Evolutionary conservation across 805 yeast species (phyloP).

Genomic region (Kodamaea neixiangensis): DNA sequence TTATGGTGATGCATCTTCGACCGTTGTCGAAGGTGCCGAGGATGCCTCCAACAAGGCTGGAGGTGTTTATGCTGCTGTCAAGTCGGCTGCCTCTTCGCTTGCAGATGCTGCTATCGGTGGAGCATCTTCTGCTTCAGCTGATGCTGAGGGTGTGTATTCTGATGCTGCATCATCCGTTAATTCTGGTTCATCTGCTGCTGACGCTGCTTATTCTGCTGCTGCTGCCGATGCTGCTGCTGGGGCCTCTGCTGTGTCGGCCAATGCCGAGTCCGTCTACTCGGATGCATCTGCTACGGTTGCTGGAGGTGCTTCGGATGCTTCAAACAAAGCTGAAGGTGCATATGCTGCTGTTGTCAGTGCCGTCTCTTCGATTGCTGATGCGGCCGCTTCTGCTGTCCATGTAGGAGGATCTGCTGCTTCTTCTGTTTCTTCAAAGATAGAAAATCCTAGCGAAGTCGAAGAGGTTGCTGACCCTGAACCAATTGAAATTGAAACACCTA

Average conservation of each 20-base stretch:
- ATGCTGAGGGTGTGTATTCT: background rate
- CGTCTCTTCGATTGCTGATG: background rate
- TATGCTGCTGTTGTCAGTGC: background rate
- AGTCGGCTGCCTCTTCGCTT: background rate
- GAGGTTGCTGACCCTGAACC: slow-evolving; percentile 4
- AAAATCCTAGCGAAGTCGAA: too few species aligned
- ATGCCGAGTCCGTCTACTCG: background rate
- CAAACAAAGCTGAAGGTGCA: background rate
- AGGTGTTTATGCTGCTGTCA: background rate
- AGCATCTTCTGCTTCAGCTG: background rate
- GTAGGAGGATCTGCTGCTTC: slow-evolving; percentile 6
- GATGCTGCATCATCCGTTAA: background rate
- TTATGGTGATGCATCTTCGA: background rate
- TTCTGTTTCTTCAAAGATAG: too few species aligned
- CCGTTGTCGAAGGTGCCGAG: background rate
- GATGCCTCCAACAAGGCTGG: slow-evolving; percentile 2
- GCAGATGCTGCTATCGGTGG: background rate
- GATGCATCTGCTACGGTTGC: background rate
- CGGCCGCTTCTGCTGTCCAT: background rate
- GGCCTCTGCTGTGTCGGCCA: too few species aligned
- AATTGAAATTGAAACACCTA: background rate
- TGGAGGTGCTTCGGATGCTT: background rate
- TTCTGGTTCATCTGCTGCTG: background rate
- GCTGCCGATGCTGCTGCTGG: background rate
- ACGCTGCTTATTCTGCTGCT: background rate